phyloP scores from a whole-genome alignment of 176 grass and related monocot genomes.

The Carex parvula region DNA sequence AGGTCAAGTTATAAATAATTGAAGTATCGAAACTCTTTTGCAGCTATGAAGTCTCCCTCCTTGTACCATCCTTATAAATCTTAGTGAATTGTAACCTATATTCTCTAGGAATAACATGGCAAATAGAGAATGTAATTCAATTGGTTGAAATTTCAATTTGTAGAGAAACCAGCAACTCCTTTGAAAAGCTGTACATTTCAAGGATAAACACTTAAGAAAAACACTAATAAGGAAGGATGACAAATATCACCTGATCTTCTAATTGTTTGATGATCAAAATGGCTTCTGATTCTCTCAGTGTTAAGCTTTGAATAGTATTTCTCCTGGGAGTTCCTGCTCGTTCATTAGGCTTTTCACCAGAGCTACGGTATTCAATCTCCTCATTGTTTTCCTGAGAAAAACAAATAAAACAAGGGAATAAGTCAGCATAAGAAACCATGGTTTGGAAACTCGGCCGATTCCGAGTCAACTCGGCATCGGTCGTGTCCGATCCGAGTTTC shows the following conservation, averaged over 20 bases:
- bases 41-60: not conserved
- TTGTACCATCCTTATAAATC: not conserved
- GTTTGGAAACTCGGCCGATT: too few species aligned
- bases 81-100: not conserved
- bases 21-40: not conserved
- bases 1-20: not conserved
- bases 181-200: slow-evolving; percentile 4
- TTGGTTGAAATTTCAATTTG: not conserved
- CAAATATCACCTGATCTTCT: slow-evolving; percentile 69
- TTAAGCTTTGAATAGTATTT: too few species aligned
- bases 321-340: too few species aligned
- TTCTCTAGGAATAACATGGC: slow-evolving; percentile 1
- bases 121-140: not conserved
- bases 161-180: not conserved
- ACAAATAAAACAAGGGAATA: too few species aligned
- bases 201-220: slow-evolving; percentile 18
- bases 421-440: not conserved
- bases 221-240: slow-evolving; percentile 4
- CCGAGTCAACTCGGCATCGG: too few species aligned
- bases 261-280: slow-evolving; percentile 31
- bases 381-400: too few species aligned
- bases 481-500: too few species aligned
- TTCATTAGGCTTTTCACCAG: too few species aligned
- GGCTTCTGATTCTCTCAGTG: too few species aligned
- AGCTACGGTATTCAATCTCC: too few species aligned